Conservation (phyloP, 164 flowering plant genomes). For the Dillenia turbinata region DNA sequence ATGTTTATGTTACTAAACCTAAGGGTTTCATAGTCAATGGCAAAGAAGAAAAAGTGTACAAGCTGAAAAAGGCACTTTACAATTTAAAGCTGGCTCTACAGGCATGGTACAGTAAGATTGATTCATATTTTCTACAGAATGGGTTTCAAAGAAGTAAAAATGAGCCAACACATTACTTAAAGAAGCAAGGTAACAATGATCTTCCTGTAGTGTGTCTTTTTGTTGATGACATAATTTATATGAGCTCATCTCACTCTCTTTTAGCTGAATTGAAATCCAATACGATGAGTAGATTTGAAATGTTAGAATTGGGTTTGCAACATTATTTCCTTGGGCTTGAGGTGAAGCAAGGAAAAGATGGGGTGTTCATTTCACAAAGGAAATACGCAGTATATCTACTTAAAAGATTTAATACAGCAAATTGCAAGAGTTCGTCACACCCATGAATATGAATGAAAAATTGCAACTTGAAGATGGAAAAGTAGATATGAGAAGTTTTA, state of each 20-base stretch:
- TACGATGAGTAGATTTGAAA: background rate
- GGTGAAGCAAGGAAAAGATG: background rate
- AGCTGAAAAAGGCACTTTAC: slow-evolving; percentile 4
- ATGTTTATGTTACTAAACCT: no score
- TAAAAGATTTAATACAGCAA: no score
- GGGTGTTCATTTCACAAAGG: no score
- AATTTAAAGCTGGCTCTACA: background rate
- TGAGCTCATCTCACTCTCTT: no score
- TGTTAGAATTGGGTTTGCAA: background rate
- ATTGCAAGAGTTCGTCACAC: background rate
- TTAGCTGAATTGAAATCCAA: background rate
- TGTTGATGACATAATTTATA: background rate
- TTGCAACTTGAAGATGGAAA: slow-evolving; percentile 1
- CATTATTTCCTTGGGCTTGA: background rate
- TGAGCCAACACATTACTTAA: background rate
- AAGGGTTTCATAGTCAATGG: no score
- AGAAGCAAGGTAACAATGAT: background rate
- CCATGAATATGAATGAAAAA: background rate
- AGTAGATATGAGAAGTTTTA: no score
- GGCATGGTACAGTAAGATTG: slow-evolving; percentile 5
- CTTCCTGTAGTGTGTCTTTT: background rate
- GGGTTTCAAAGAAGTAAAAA: background rate
- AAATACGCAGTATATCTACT: no score
- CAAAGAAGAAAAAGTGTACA: slow-evolving; percentile 1
- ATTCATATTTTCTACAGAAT: slow-evolving; percentile 1